phyloP scores from a whole-genome alignment of 257 asterid genomes.

The Linderniella brevidens region DNA sequence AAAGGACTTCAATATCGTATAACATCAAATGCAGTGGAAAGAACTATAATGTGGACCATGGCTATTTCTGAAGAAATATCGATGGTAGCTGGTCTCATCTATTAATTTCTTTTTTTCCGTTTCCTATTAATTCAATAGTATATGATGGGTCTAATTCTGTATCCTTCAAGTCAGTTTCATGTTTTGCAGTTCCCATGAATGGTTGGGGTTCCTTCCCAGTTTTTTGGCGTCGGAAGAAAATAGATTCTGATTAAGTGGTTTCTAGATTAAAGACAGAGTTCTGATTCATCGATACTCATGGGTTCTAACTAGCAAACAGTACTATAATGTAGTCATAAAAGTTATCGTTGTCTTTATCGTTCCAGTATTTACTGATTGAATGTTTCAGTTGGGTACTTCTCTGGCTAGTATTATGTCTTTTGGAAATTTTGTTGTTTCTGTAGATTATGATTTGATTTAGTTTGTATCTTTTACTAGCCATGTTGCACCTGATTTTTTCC shows the following conservation, averaged over 20 bases:
- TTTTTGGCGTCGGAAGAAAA: too few species aligned
- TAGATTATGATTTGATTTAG: not conserved
- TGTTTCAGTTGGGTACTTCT: too few species aligned
- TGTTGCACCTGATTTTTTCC: conserved; percentile 1
- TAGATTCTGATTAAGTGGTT: too few species aligned
- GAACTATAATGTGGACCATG: conserved; percentile 72
- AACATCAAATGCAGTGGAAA: conserved; percentile 60
- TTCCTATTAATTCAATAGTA: conserved; percentile 8
- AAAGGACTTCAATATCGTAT: conserved; percentile 62
- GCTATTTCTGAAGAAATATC: conserved; percentile 51
- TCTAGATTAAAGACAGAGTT: too few species aligned
- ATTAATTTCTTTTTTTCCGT: too few species aligned
- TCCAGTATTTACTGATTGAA: too few species aligned
- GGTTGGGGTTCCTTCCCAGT: too few species aligned
- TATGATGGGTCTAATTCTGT: conserved; percentile 5
- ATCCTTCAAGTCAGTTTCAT: conserved; percentile 6
- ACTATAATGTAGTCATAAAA: too few species aligned
- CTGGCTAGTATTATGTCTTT: not conserved
- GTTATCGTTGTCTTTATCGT: too few species aligned
- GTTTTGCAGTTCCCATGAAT: too few species aligned
- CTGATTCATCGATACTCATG: too few species aligned
- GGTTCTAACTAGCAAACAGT: too few species aligned
- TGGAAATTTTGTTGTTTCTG: not conserved
- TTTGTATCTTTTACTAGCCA: not conserved
- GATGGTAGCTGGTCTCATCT: conserved; percentile 27